phyloP scores from a whole-genome alignment of 2,329 filamentous ascomycete species.

The Rachicladosporium sp. region DNA sequence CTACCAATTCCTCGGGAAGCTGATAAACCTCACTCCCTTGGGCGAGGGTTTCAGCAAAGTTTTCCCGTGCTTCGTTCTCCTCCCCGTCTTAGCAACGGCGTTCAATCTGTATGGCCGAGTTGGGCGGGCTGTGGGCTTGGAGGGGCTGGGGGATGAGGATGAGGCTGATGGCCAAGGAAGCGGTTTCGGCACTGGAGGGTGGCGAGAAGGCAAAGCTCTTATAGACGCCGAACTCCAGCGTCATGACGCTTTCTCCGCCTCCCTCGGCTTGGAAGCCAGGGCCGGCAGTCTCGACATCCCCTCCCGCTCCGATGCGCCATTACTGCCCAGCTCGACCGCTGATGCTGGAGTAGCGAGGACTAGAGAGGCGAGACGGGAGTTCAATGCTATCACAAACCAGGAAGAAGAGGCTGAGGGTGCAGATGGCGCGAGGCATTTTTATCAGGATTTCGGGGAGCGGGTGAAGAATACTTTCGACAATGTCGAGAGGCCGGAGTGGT shows the following conservation, averaged over 20 bases:
- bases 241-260: conserved; percentile 24
- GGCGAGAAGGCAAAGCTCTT: conserved; percentile 82
- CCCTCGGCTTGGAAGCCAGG: conserved; percentile 22
- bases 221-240: conserved; percentile 65
- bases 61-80: conserved; percentile 76
- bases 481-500: conserved; percentile 69
- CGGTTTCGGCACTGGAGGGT: conserved; percentile 65
- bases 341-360: conserved; percentile 1
- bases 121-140: conserved; percentile 66
- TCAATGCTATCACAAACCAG: conserved; percentile 20
- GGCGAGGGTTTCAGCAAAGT: conserved; percentile 76
- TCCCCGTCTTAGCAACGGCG: conserved; percentile 73
- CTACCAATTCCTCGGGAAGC: conserved; percentile 70
- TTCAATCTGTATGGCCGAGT: conserved; percentile 84
- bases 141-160: conserved; percentile 64
- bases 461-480: conserved; percentile 88
- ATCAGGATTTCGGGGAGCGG: conserved; percentile 69
- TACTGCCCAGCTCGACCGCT: conserved; percentile 3
- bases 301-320: conserved; percentile 4
- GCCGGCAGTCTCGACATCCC: conserved; percentile 15
- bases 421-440: conserved; percentile 53
- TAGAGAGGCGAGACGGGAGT: conserved; percentile 17
- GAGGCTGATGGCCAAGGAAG: conserved; percentile 46
- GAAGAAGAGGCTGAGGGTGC: conserved; percentile 48
- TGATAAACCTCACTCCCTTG: conserved; percentile 75